These are phyloP conservation scores for Wallacemonas sp. DNA, from an alignment of 208 protist genomes.

Conservation along the genomic window DNA sequence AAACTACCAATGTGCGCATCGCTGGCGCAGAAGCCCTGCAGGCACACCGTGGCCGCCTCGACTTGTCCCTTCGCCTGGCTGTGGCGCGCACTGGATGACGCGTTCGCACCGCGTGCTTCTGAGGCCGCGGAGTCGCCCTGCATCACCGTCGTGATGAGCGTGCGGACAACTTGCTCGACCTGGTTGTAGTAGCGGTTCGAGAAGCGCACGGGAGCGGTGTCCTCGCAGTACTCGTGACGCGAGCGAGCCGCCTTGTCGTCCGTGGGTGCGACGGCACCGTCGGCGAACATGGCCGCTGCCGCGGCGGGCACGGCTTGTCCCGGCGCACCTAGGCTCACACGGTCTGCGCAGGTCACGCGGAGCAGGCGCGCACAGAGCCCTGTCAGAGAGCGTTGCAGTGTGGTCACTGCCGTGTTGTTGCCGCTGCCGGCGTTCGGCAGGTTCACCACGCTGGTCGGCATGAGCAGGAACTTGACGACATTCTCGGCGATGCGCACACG, in stretches of 20 bases:
- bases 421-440: constrained; percentile 5
- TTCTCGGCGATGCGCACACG: constrained; percentile 63
- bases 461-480: constrained; percentile 78
- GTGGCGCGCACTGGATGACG: not conserved
- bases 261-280: not conserved
- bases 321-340: constrained; percentile 11
- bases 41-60: constrained; percentile 50
- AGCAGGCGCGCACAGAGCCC: constrained; percentile 31
- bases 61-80: constrained; percentile 12
- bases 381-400: constrained; percentile 35
- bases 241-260: not conserved
- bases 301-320: not conserved
- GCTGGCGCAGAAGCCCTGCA: constrained; percentile 66
- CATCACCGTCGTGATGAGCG: constrained; percentile 54
- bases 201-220: constrained; percentile 27
- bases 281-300: not conserved
- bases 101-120: not conserved
- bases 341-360: constrained; percentile 29
- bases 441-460: constrained; percentile 72
- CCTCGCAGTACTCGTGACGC: not conserved
- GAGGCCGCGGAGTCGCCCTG: constrained; percentile 3
- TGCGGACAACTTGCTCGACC: constrained; percentile 44
- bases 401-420: constrained; percentile 11
- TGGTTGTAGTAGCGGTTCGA: constrained; percentile 70
- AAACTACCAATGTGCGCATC: constrained; percentile 64